These are phyloP conservation scores for Trametes cinnabarina DNA, from an alignment of 768 basidiomycete genomes.

Conservation along the genomic window DNA sequence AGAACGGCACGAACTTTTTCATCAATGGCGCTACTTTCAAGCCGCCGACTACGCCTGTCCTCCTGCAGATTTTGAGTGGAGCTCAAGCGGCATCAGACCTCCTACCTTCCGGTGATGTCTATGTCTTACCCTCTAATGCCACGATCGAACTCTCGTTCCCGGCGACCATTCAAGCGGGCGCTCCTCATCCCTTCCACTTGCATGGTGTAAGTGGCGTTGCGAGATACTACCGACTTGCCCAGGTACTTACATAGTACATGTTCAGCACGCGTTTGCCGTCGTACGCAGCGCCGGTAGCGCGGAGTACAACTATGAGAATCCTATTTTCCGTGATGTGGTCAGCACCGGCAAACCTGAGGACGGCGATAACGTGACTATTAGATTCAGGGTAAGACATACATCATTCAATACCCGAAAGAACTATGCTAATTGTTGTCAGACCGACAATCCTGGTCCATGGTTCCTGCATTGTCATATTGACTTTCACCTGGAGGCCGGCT, in stretches of 20 bases:
- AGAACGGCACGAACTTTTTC: constrained; percentile 27
- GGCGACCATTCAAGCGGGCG: constrained; percentile 35
- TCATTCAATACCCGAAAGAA: no score
- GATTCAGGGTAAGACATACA: constrained; percentile 20
- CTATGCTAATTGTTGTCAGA: constrained; percentile 4
- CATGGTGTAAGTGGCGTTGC: constrained; percentile 40
- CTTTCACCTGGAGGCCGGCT: constrained; percentile 63
- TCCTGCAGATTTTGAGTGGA: constrained; percentile 61
- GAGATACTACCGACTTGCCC: not conserved
- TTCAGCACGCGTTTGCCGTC: constrained; percentile 40
- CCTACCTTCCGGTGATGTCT: constrained; percentile 48
- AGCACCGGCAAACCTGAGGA: constrained; percentile 12
- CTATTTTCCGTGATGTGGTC: constrained; percentile 34
- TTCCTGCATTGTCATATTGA: constrained; percentile 82
- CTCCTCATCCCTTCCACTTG: constrained; percentile 40
- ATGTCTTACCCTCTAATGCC: constrained; percentile 44
- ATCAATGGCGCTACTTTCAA: constrained; percentile 38
- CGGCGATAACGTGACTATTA: constrained; percentile 25
- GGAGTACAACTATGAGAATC: constrained; percentile 36
- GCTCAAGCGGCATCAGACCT: constrained; percentile 45
- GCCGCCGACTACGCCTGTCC: constrained; percentile 47
- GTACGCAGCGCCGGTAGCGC: constrained; percentile 34
- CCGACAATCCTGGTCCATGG: constrained; percentile 92
- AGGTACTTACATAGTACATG: no score
- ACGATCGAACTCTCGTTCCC: constrained; percentile 49